Evolutionary conservation across 1,139 yeast species (phyloP).

Genomic region (Debaryomyces coudertii): DNA sequence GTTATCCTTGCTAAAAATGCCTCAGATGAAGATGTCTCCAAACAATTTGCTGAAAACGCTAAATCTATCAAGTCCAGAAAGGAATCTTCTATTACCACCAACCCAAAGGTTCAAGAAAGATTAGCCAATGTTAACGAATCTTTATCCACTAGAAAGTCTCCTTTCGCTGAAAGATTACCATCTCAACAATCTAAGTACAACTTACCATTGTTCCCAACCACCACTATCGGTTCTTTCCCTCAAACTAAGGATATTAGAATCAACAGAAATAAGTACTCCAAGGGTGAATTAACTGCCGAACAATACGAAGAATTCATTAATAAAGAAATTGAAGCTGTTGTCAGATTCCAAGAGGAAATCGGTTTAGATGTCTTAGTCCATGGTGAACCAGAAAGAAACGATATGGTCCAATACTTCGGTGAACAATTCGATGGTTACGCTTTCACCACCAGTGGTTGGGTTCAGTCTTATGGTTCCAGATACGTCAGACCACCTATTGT

Average conservation of each 20-base stretch:
- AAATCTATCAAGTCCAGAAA: constrained; percentile 84
- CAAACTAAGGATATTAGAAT: constrained; percentile 99
- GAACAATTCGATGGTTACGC: constrained; percentile 98
- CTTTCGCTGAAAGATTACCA: constrained; percentile 84
- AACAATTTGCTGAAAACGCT: constrained; percentile 81
- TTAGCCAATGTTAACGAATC: constrained; percentile 78
- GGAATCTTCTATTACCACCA: constrained; percentile 86
- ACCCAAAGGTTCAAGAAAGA: constrained; percentile 88
- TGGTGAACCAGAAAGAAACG: constrained; percentile 99
- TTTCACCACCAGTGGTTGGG: constrained; percentile 99
- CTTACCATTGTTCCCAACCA: constrained; percentile 98
- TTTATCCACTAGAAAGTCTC: constrained; percentile 80
- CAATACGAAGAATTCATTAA: constrained; percentile 95
- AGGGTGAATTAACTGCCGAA: constrained; percentile 93
- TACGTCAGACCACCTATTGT: constrained; percentile 99
- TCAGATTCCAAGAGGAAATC: constrained; percentile 98
- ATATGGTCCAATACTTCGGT: constrained; percentile 99
- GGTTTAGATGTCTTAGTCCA: constrained; percentile 98
- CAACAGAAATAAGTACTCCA: constrained; percentile 96
- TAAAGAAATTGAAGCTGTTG: constrained; percentile 92
- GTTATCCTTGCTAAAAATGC: constrained; percentile 88
- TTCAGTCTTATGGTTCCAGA: constrained; percentile 99
- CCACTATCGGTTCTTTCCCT: constrained; percentile 99
- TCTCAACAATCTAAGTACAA: constrained; percentile 87
- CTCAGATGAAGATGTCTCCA: constrained; percentile 72